Percentiles rank a stretch among this genome's conserved stretches.
Conservation (phyloP, 1,284 basidiomycete species). For the Tilletia horrida region DNA sequence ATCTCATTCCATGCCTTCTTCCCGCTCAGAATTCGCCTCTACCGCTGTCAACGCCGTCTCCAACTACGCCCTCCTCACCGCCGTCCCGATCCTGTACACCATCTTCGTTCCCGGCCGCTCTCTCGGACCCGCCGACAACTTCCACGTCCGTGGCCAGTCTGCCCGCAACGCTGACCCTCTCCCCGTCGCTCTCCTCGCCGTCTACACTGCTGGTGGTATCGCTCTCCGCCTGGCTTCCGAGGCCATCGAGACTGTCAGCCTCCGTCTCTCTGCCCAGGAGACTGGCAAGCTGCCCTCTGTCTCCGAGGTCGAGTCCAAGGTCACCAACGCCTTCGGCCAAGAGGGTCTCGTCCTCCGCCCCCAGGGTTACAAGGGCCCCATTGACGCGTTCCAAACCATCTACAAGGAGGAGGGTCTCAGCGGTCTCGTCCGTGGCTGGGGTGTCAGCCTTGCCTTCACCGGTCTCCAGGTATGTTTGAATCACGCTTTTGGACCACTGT, state of each 20-base stretch:
- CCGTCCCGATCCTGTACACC: conserved; percentile 15
- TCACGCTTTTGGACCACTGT: neutral
- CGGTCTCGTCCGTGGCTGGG: conserved; percentile 18
- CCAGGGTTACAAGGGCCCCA: conserved; percentile 11
- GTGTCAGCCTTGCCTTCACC: conserved; percentile 16
- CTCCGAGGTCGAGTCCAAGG: conserved; percentile 2
- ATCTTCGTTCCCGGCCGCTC: conserved; percentile 14
- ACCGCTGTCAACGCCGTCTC: conserved; percentile 13
- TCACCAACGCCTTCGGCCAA: conserved; percentile 8
- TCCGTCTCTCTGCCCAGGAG: conserved; percentile 13
- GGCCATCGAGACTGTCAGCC: conserved; percentile 16
- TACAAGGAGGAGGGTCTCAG: conserved; percentile 15
- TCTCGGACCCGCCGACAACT: conserved; percentile 14
- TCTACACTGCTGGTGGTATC: conserved; percentile 16
- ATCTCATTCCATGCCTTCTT: neutral
- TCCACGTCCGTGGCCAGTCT: conserved; percentile 17
- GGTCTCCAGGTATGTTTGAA: neutral
- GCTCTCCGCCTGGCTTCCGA: conserved; percentile 12
- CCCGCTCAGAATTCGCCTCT: conserved; percentile 5
- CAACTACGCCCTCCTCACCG: conserved; percentile 16
- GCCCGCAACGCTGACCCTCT: conserved; percentile 17
- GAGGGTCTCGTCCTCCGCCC: conserved; percentile 16
- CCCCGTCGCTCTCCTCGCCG: conserved; percentile 15
- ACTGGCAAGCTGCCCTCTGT: conserved; percentile 5
- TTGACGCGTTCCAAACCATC: conserved; percentile 19